Conservation (phyloP, 768 basidiomycete species). For the Suillus luteus region DNA sequence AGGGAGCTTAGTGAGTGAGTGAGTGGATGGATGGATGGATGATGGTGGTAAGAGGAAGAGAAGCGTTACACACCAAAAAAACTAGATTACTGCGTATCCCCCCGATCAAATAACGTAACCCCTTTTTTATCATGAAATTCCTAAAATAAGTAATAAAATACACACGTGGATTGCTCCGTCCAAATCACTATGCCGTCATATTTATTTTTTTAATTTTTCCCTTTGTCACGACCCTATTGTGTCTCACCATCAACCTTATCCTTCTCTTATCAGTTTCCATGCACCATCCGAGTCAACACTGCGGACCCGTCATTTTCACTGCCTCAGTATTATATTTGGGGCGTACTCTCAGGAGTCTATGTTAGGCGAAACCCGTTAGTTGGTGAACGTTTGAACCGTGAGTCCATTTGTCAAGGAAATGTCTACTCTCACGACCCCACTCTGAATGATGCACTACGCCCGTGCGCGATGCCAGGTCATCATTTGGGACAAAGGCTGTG, state of each 20-base stretch:
- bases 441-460: neutral
- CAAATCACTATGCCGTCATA: neutral
- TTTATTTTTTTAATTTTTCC: neutral
- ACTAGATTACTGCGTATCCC: constrained; percentile 6
- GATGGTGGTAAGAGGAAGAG: constrained; percentile 3
- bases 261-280: neutral
- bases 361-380: too few relatives aligned
- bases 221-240: neutral
- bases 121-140: constrained; percentile 2
- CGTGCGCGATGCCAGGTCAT: neutral
- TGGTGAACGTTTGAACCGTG: too few relatives aligned
- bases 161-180: neutral
- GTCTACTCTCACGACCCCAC: neutral
- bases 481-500: neutral
- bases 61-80: constrained; percentile 3
- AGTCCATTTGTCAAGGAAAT: neutral
- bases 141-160: neutral
- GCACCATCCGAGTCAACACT: too few relatives aligned
- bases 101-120: constrained; percentile 8
- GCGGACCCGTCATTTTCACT: too few relatives aligned
- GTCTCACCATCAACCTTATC: neutral
- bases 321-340: too few relatives aligned
- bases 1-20: neutral
- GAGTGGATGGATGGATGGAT: neutral
- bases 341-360: too few relatives aligned